phyloP scores from a whole-genome alignment of 768 basidiomycete species.

The Austroboletus festivus region DNA sequence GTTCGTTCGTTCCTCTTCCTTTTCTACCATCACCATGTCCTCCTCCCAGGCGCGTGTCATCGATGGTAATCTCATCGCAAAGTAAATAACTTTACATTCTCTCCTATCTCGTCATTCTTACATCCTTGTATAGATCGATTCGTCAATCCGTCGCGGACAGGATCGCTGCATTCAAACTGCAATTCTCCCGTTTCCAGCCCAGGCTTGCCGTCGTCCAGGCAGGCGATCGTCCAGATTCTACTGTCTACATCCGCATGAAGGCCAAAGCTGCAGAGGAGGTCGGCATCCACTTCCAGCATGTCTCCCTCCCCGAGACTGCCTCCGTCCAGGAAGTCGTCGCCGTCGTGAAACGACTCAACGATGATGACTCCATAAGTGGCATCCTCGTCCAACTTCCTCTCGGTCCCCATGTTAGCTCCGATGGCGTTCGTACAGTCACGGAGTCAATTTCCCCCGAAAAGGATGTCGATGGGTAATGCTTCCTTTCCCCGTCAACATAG shows the following conservation, averaged over 20 bases:
- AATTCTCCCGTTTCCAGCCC: constrained; percentile 86
- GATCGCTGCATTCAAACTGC: constrained; percentile 61
- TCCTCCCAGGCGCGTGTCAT: constrained; percentile 57
- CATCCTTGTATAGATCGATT: constrained; percentile 56
- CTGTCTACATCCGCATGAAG: constrained; percentile 96
- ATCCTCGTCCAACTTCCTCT: constrained; percentile 96
- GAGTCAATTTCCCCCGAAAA: constrained; percentile 92
- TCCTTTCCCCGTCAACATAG: constrained; percentile 1
- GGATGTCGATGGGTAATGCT: constrained; percentile 88
- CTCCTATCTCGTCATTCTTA: constrained; percentile 7
- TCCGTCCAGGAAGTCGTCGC: constrained; percentile 73
- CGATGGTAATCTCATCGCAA: constrained; percentile 82
- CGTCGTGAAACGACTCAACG: constrained; percentile 77
- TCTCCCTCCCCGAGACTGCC: constrained; percentile 67
- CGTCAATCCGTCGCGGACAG: constrained; percentile 70
- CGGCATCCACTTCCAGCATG: constrained; percentile 83
- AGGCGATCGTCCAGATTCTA: constrained; percentile 87
- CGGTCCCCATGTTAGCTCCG: constrained; percentile 73
- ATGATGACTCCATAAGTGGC: constrained; percentile 77
- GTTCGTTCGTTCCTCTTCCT: constrained; percentile 9
- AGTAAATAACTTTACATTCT: constrained; percentile 53
- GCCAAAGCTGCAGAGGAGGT: constrained; percentile 91
- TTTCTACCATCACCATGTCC: constrained; percentile 35
- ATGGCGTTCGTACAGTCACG: constrained; percentile 88
- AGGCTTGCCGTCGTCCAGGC: constrained; percentile 92